Evolutionary conservation across 2,329 filamentous ascomycete species (phyloP), one percentile per base, ranked within the genome.

Genomic region (Epichloe uncinata): DNA sequence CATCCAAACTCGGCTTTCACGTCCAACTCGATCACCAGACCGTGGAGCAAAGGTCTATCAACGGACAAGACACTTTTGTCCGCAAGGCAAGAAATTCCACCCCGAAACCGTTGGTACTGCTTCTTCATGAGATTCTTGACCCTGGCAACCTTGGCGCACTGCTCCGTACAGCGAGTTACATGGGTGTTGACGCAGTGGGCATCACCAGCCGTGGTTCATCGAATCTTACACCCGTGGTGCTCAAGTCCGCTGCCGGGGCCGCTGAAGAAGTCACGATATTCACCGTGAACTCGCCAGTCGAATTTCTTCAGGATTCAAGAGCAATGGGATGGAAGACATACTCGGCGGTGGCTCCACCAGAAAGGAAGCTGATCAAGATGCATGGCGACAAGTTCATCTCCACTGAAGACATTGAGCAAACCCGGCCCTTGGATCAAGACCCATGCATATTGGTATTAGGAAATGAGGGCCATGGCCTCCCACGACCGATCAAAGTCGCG

Each of bases 131-230:
- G 49, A 82, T 94, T 37, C 69, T 88, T 9, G 91, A 98, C 60
- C 85, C 89, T 0, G 89, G 87, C 26, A 98, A 98, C 61, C 71
- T 97, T 1, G 93, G 93, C 41, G 88, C 83, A 20, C 91, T 97
- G 52, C 74, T 97, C 42, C 85, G 93, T 36, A 87, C 87, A 5
- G 88, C 89, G 2, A 85, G 87, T 60, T 97, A 93, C 65, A 78
- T 97, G n/a, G 91, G 91, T 20, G 84, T 87, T 5, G 86, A 90
- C 50, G 90, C 87, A 4, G 78, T 98, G 18, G 81, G 81, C 2
- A 81, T 95, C 49, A 86, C 87, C 3, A 81, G 77, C 33, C 78
- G 80, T 52, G 84, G 81, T 58, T 87, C 84, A 15, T 85, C 90
- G 0, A 77, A 81, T 0, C 71, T 96, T 53, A 85, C 83, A 7